Base-by-base conservation (phyloP, 148 eudicot species). In the Suaeda aralocaspica region DNA sequence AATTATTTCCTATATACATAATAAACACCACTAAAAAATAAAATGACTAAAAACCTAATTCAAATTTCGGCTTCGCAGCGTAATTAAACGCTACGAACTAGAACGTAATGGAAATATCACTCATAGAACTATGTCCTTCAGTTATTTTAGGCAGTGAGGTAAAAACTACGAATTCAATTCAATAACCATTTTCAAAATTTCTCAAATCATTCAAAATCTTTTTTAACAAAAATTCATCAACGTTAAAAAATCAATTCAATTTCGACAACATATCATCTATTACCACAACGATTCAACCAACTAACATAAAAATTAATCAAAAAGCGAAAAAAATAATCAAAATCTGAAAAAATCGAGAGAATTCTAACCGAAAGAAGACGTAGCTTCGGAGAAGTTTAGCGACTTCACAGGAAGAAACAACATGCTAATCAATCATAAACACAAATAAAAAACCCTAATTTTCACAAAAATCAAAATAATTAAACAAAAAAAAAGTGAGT, bases 321-420 rank as follows among this genome's bases (percentile, higher is more conserved):
- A 30, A 13, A 41, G 5, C 34, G 28, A 28, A 45, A 15, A 13
- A 59, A 67, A 10, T 30, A 6, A 15, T 1, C 4, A 4, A 6
- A 5, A 30, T 9, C 1, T 57, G n/a, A 1, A 16, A 24, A 50
- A 46, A 18, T 0, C 52, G 8, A 12, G 25, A 29, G 31, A 4
- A 15, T 42, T 67, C 74, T 59, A 58, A 89, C 96, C 74, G 87
- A 91, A 34, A 86, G 68, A 22, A 89, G 88, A 75, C 87, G 89
- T 44, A 91, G 96, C 70, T 89, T 89, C 78, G 96, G n/a, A 89
- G 88, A 73, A 85, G 77, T 68, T 87, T 89, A 2, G 96, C 91
- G 7, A 89, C 91, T 71, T 87, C 96, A 8, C 89, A 80, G 42
- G 96, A 89, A 64, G 87, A 91, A 78, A 89, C 89, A 36, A 89